A percentile compares a stretch with the other conserved stretches of the same genome.
phyloP scores from a whole-genome alignment of 305 asterid genomes.

The Fraxinus platypoda region DNA sequence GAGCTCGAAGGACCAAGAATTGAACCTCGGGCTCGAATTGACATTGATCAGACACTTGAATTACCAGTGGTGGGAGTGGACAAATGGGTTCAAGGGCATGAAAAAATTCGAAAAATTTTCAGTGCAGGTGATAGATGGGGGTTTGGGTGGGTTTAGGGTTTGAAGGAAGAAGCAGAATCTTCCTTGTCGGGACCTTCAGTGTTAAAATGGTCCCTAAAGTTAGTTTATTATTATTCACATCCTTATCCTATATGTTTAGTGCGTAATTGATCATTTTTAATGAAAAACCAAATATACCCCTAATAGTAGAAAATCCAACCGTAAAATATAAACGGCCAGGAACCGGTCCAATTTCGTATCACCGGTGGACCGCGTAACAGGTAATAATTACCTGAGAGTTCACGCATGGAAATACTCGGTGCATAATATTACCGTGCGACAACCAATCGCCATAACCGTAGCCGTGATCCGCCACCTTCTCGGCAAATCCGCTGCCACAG shows the following conservation, averaged over 20 bases:
- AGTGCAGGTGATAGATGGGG: background rate
- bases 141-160: background rate
- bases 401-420: background rate
- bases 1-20: constrained; percentile 23
- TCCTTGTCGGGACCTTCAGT: background rate
- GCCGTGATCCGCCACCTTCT: constrained; percentile 20
- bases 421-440: background rate
- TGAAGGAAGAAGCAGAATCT: background rate
- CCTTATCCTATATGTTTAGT: background rate
- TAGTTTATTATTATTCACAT: background rate
- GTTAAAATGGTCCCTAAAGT: background rate
- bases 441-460: background rate
- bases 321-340: background rate
- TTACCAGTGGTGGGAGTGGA: background rate
- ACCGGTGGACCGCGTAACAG: background rate
- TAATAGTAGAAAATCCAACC: background rate
- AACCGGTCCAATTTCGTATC: background rate
- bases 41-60: background rate
- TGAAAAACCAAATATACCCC: background rate
- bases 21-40: constrained; percentile 45
- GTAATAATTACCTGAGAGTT: background rate
- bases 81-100: background rate
- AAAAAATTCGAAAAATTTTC: background rate
- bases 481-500: background rate
- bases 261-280: background rate